Conservation (phyloP, 371 early-diverging fungal genomes). For the Apophysomyces ossiformis region DNA sequence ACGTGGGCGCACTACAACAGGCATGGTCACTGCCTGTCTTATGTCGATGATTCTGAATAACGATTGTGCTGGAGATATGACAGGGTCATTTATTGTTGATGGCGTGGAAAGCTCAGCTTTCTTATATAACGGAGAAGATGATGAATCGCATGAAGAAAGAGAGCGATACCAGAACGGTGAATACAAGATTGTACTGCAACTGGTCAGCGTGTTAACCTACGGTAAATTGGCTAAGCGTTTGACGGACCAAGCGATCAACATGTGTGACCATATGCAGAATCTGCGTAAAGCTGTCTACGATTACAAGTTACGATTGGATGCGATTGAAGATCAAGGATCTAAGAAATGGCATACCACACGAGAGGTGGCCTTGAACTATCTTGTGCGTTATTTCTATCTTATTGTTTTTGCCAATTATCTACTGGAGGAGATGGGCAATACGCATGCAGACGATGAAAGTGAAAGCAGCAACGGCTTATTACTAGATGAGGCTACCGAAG, state of each 20-base stretch:
- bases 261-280: constrained; percentile 81
- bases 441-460: constrained; percentile 5
- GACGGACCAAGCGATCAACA: constrained; percentile 74
- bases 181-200: constrained; percentile 69
- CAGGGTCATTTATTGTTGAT: constrained; percentile 34
- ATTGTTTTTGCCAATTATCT: constrained; percentile 77
- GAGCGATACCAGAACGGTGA: constrained; percentile 63
- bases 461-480: not conserved
- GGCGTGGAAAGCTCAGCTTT: not conserved
- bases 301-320: constrained; percentile 62
- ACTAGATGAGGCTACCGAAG: not conserved
- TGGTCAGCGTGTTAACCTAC: constrained; percentile 67
- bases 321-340: constrained; percentile 48
- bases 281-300: constrained; percentile 72
- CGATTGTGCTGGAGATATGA: constrained; percentile 38
- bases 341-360: constrained; percentile 52
- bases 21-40: constrained; percentile 71
- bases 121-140: constrained; percentile 25
- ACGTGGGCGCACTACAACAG: constrained; percentile 82
- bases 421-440: constrained; percentile 57
- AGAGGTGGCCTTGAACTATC: constrained; percentile 62
- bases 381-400: constrained; percentile 75
- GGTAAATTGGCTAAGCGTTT: constrained; percentile 73
- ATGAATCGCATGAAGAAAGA: constrained; percentile 46
- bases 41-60: constrained; percentile 51